These are phyloP conservation scores for Leptographium flavum DNA, from an alignment of 2,329 filamentous ascomycete genomes.

Conservation along the genomic window DNA sequence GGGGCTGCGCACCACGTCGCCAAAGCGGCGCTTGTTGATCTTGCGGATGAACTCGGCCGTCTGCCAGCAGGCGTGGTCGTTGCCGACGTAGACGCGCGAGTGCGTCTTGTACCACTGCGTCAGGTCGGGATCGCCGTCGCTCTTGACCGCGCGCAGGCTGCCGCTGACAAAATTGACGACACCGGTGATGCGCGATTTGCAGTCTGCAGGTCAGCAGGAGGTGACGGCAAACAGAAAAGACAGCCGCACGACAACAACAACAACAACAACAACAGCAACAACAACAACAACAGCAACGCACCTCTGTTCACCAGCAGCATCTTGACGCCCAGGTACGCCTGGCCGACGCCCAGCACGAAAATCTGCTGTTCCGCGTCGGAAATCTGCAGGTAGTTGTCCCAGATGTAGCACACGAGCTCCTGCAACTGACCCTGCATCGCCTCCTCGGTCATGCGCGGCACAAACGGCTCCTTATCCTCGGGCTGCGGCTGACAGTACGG, in stretches of 20 bases:
- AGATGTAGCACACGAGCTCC: constrained; percentile 72
- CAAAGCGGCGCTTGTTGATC: constrained; percentile 46
- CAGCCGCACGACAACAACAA: not conserved
- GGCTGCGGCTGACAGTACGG: constrained; percentile 59
- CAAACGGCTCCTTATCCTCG: constrained; percentile 37
- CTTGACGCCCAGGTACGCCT: constrained; percentile 72
- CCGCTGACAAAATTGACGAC: constrained; percentile 74
- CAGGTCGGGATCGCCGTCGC: constrained; percentile 59
- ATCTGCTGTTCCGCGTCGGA: constrained; percentile 57
- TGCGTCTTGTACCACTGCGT: constrained; percentile 74
- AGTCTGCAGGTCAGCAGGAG: constrained; percentile 27
- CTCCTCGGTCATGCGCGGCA: constrained; percentile 28
- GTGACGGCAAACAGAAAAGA: not conserved
- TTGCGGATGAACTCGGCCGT: constrained; percentile 45
- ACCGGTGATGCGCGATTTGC: constrained; percentile 53
- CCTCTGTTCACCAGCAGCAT: constrained; percentile 66
- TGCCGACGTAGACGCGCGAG: constrained; percentile 65
- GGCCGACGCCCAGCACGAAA: constrained; percentile 79
- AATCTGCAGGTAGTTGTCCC: constrained; percentile 92
- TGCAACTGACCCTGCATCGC: constrained; percentile 46
- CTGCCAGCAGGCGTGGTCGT: constrained; percentile 62
- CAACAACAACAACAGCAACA: not conserved
- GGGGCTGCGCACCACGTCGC: constrained; percentile 38
- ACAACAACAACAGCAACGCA: constrained; percentile 20
- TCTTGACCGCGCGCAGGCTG: constrained; percentile 61